These are phyloP conservation scores for Hypoxylon sp. DNA, from an alignment of 2,329 filamentous ascomycete species.

Conservation along the genomic window DNA sequence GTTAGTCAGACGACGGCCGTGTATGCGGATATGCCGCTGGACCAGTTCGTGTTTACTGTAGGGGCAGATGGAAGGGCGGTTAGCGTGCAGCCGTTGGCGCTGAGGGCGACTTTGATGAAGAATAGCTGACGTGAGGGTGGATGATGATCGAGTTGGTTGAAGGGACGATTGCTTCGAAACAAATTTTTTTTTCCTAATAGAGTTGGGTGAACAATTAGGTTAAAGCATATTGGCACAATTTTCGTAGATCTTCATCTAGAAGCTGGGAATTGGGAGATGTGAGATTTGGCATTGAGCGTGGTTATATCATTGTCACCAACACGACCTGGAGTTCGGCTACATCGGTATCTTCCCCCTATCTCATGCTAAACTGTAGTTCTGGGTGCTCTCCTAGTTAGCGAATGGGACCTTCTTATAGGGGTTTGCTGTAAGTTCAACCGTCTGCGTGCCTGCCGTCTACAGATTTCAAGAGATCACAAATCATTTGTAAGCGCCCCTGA, in stretches of 20 bases:
- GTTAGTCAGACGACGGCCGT: constrained; percentile 47
- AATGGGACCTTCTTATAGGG: too few relatives aligned
- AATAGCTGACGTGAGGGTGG: constrained; percentile 1
- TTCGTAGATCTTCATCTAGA: neutral
- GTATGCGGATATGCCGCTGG: constrained; percentile 49
- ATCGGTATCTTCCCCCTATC: neutral
- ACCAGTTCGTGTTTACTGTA: constrained; percentile 50
- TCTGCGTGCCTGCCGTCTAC: too few relatives aligned
- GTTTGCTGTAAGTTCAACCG: too few relatives aligned
- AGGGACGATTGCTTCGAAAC: neutral
- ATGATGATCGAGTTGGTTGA: neutral
- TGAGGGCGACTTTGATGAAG: constrained; percentile 43
- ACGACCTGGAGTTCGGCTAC: neutral
- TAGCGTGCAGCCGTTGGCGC: constrained; percentile 46
- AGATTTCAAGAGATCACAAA: too few relatives aligned
- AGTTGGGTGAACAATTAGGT: neutral
- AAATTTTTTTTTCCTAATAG: neutral
- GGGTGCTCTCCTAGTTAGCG: too few relatives aligned
- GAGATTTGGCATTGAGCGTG: neutral
- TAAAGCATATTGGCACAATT: neutral
- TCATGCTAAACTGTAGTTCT: neutral
- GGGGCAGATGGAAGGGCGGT: constrained; percentile 39
- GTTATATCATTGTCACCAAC: neutral
- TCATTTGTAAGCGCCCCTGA: too few relatives aligned
- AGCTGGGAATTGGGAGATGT: neutral